A percentile compares a stretch with the other conserved stretches of the same genome.
phyloP scores from a whole-genome alignment of 1,139 yeast species.

The Candida pseudoviswanathii region DNA sequence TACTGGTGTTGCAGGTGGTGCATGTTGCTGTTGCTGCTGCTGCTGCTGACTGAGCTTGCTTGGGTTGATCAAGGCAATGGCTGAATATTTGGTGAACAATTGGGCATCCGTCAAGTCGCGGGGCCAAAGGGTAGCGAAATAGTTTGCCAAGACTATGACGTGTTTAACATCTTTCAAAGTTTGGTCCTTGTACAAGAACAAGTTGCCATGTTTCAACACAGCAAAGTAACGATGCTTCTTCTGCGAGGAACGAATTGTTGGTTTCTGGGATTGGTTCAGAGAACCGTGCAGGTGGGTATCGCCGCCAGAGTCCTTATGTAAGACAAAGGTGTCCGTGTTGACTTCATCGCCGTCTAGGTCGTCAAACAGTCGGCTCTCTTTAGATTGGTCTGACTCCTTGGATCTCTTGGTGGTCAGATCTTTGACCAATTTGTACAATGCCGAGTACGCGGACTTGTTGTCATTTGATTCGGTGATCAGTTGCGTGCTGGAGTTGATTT shows the following conservation, averaged over 20 bases:
- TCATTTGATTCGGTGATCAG: constrained; percentile 41
- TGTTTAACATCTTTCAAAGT: constrained; percentile 68
- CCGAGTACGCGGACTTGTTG: constrained; percentile 57
- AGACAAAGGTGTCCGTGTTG: constrained; percentile 2
- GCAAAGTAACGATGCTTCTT: constrained; percentile 68
- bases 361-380: neutral
- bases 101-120: constrained; percentile 69
- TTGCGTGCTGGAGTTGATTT: constrained; percentile 35
- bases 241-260: constrained; percentile 20
- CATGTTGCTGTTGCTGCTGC: neutral
- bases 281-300: constrained; percentile 5
- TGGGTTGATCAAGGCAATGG: constrained; percentile 65
- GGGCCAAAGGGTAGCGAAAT: constrained; percentile 87
- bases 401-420: constrained; percentile 27
- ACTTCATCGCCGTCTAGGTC: constrained; percentile 7
- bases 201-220: constrained; percentile 78
- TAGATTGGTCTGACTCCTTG: constrained; percentile 11
- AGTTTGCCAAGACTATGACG: constrained; percentile 74
- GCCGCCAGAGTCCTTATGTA: constrained; percentile 1
- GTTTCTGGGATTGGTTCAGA: constrained; percentile 5
- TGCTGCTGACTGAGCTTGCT: constrained; percentile 8
- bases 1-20: neutral
- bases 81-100: constrained; percentile 74
- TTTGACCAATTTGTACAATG: constrained; percentile 57
- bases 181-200: constrained; percentile 77